These are phyloP conservation scores for Trichoderma simmonsii DNA, from an alignment of 2,329 filamentous ascomycete genomes.

Conservation along the genomic window DNA sequence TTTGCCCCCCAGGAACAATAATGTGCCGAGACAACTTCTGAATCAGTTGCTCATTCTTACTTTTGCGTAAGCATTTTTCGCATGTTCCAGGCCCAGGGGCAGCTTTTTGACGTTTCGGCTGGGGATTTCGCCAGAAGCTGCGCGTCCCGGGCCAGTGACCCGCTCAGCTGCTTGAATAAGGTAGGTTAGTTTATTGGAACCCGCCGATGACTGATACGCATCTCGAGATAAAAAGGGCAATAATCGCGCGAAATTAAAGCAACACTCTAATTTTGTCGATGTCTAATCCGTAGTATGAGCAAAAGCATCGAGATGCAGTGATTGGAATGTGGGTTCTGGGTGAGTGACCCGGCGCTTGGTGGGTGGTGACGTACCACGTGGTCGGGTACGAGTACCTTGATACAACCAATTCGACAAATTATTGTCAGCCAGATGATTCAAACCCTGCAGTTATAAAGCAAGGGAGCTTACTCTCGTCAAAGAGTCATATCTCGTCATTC, in stretches of 20 bases:
- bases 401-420: not conserved
- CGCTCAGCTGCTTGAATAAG: not conserved
- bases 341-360: not conserved
- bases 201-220: not conserved
- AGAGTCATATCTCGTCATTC: not conserved
- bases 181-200: not conserved
- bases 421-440: not conserved
- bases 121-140: not conserved
- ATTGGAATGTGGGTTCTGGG: not conserved
- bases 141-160: not conserved
- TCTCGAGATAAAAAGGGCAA: not conserved
- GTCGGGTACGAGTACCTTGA: slow-evolving; percentile 4
- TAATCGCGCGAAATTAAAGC: not conserved
- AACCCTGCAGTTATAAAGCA: not conserved
- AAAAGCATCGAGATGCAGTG: not conserved
- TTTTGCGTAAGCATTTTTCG: not conserved
- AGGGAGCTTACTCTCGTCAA: not conserved
- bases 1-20: not conserved
- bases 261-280: not conserved
- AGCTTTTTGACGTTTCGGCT: not conserved
- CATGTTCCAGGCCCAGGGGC: not conserved
- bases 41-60: not conserved
- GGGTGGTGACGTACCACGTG: slow-evolving; percentile 2
- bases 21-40: not conserved
- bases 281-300: not conserved